Percentiles rank a stretch among this genome's conserved stretches.
Conservation (phyloP, 148 eudicot genomes). For the Beta vulgaris region DNA sequence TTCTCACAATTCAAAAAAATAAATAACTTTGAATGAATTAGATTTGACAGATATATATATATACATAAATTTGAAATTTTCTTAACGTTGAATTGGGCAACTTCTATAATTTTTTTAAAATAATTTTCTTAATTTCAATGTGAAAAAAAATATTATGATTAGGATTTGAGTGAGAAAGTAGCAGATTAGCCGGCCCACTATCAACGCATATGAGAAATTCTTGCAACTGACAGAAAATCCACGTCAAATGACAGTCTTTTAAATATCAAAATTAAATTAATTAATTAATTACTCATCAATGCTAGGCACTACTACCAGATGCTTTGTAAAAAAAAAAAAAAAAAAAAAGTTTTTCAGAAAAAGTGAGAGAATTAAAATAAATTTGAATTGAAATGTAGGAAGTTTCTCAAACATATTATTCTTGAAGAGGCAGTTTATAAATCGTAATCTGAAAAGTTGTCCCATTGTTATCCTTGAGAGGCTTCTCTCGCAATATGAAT, state of each 20-base stretch:
- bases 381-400: no score
- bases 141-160: background rate
- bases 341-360: no score
- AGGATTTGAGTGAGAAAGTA: slow-evolving; percentile 1
- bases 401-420: no score
- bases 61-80: background rate
- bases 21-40: background rate
- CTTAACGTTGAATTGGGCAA: slow-evolving; percentile 6
- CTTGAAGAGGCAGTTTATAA: no score
- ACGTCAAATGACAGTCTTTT: slow-evolving; percentile 9
- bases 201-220: background rate
- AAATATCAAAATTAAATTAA: no score
- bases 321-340: no score
- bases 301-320: background rate
- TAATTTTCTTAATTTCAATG: no score
- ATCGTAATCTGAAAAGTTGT: no score
- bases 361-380: no score
- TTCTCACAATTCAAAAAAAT: background rate
- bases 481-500: no score
- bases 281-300: background rate
- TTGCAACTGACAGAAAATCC: slow-evolving; percentile 14
- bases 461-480: no score
- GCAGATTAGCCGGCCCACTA: slow-evolving; percentile 19
- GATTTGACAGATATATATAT: background rate
- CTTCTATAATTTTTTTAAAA: background rate